Percentiles rank a stretch among this genome's conserved stretches.
phyloP scores from a whole-genome alignment of 805 yeast species.

The Myxozyma melibiosi region DNA sequence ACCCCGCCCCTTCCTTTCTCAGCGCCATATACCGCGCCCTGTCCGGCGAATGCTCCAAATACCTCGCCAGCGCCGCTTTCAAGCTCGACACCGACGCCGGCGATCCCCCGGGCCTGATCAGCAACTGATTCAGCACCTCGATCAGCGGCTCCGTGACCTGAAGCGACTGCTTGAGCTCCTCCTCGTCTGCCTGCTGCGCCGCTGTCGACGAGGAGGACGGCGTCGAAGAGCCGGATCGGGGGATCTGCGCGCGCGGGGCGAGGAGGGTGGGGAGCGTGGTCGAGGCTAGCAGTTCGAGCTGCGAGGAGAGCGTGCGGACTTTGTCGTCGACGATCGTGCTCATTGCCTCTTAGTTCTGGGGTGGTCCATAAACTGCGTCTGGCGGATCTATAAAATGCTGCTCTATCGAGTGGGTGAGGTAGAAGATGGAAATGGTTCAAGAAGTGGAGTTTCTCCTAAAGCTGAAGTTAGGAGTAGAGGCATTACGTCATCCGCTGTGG shows the following conservation, averaged over 20 bases:
- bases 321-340: conserved; percentile 24
- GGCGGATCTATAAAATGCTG: too few species aligned
- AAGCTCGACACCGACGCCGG: conserved; percentile 17
- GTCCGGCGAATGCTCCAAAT: conserved; percentile 10
- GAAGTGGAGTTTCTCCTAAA: not conserved
- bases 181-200: not conserved
- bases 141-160: conserved; percentile 18
- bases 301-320: conserved; percentile 18
- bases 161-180: not conserved
- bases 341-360: conserved; percentile 2
- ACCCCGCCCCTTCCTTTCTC: not conserved
- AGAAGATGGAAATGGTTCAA: not conserved
- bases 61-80: conserved; percentile 2
- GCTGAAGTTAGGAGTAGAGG: not conserved
- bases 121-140: conserved; percentile 10
- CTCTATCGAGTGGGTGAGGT: too few species aligned
- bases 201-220: conserved; percentile 3
- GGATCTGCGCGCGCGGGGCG: conserved; percentile 10
- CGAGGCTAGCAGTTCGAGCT: conserved; percentile 23
- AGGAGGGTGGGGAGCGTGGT: conserved; percentile 26
- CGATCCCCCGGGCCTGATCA: conserved; percentile 23
- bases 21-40: not conserved
- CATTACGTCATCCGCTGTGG: too few species aligned
- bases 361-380: too few species aligned
- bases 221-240: conserved; percentile 4